phyloP scores from a whole-genome alignment of 371 early-diverging fungal species.

The Mortierella sp. region DNA sequence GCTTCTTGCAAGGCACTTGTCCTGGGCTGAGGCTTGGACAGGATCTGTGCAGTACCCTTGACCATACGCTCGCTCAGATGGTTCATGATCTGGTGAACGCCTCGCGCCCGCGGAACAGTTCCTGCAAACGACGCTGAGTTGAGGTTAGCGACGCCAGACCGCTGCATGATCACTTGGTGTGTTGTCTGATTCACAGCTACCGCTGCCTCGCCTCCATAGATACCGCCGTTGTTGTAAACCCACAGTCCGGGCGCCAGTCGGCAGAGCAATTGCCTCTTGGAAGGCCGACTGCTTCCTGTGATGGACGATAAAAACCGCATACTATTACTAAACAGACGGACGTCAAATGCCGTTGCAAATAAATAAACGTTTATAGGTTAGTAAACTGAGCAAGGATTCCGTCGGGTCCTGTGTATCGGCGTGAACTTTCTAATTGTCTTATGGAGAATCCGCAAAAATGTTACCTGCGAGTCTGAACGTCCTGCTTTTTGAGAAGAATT shows the following conservation, averaged over 20 bases:
- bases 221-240: constrained; percentile 53
- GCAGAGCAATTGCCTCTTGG: constrained; percentile 47
- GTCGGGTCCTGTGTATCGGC: not conserved
- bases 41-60: constrained; percentile 38
- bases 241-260: constrained; percentile 54
- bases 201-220: constrained; percentile 53
- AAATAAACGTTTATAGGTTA: not conserved
- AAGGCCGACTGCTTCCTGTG: constrained; percentile 22
- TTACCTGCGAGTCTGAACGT: constrained; percentile 26
- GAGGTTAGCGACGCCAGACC: constrained; percentile 29
- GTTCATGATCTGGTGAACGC: constrained; percentile 36
- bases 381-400: not conserved
- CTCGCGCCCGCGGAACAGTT: constrained; percentile 19
- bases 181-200: constrained; percentile 58
- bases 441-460: not conserved
- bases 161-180: constrained; percentile 55
- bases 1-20: constrained; percentile 22
- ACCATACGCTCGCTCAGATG: constrained; percentile 40
- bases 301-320: constrained; percentile 37
- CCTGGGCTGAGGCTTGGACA: constrained; percentile 37
- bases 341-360: not conserved
- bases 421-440: not conserved
- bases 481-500: constrained; percentile 22
- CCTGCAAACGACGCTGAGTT: constrained; percentile 8
- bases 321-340: constrained; percentile 4